phyloP scores from a whole-genome alignment of 768 basidiomycete genomes.

The Coprinopsis cinerea region DNA sequence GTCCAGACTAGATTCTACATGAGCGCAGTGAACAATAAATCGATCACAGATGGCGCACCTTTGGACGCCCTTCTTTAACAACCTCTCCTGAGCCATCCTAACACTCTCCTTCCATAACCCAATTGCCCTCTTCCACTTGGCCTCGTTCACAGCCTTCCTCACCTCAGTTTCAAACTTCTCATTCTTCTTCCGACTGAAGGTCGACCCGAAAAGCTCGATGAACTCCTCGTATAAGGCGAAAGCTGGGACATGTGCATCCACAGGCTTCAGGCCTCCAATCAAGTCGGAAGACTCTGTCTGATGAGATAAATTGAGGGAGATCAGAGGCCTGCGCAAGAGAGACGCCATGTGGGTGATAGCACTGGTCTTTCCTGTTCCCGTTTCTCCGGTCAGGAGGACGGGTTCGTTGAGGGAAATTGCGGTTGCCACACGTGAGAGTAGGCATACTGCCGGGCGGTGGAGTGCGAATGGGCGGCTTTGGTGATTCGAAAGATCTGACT shows the following conservation, averaged over 20 bases:
- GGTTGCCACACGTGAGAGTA: slow-evolving; percentile 77
- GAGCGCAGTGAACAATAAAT: background rate
- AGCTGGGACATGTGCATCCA: slow-evolving; percentile 80
- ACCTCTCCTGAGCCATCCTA: slow-evolving; percentile 61
- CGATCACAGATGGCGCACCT: slow-evolving; percentile 17
- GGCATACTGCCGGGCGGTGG: slow-evolving; percentile 74
- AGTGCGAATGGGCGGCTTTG: slow-evolving; percentile 71
- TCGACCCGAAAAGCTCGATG: slow-evolving; percentile 72
- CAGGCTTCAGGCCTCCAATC: slow-evolving; percentile 93
- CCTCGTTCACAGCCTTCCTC: slow-evolving; percentile 72
- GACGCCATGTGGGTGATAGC: slow-evolving; percentile 82
- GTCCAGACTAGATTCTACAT: slow-evolving; percentile 8
- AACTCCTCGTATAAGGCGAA: slow-evolving; percentile 66
- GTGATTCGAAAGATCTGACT: slow-evolving; percentile 27
- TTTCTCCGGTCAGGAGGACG: slow-evolving; percentile 90
- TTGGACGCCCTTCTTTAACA: slow-evolving; percentile 23
- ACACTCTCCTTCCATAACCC: slow-evolving; percentile 80
- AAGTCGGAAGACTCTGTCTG: slow-evolving; percentile 95
- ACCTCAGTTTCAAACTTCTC: slow-evolving; percentile 79
- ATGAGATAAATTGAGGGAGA: slow-evolving; percentile 90
- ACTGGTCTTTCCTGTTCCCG: slow-evolving; percentile 98
- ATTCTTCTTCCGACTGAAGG: slow-evolving; percentile 89
- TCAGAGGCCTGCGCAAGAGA: slow-evolving; percentile 66
- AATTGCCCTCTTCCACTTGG: slow-evolving; percentile 80
- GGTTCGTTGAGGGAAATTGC: slow-evolving; percentile 74